Conservation (phyloP, 106 monocot species). For the Amphibolis antarctica region DNA sequence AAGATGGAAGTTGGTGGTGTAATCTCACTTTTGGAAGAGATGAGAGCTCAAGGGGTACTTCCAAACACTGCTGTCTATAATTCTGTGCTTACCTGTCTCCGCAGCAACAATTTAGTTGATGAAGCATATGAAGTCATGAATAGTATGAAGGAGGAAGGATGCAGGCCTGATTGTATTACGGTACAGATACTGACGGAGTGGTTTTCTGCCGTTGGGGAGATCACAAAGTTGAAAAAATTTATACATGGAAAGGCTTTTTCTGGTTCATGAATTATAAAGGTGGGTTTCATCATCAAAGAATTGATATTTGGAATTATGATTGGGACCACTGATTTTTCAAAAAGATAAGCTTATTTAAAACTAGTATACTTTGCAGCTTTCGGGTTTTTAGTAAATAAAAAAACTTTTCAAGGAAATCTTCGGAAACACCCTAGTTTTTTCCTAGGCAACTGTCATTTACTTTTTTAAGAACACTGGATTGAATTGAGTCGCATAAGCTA, state of each 20-base stretch:
- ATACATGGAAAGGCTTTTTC: conserved; percentile 15
- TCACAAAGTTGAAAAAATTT: conserved; percentile 38
- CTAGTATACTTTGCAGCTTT: too few relatives aligned
- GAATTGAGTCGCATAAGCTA: too few relatives aligned
- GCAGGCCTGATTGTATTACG: conserved; percentile 43
- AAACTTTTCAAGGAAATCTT: too few relatives aligned
- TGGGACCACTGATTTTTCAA: too few relatives aligned
- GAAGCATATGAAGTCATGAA: conserved; percentile 53
- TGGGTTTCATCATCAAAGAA: too few relatives aligned
- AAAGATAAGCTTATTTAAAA: too few relatives aligned
- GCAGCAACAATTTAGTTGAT: conserved; percentile 24
- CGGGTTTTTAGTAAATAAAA: too few relatives aligned
- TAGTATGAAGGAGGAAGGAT: conserved; percentile 46
- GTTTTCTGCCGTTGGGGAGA: conserved; percentile 54
- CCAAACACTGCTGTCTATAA: conserved; percentile 49
- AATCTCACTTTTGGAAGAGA: conserved; percentile 41
- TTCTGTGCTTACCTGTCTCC: conserved; percentile 41
- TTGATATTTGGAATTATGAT: too few relatives aligned
- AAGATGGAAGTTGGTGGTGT: conserved; percentile 19
- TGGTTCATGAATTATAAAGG: neutral
- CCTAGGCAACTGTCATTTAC: too few relatives aligned
- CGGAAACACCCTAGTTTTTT: too few relatives aligned
- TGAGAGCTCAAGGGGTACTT: conserved; percentile 33
- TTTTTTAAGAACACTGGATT: too few relatives aligned
- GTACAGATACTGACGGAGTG: conserved; percentile 70